Base-by-base conservation (phyloP, 768 basidiomycete genomes). In the Serendipita sp. region DNA sequence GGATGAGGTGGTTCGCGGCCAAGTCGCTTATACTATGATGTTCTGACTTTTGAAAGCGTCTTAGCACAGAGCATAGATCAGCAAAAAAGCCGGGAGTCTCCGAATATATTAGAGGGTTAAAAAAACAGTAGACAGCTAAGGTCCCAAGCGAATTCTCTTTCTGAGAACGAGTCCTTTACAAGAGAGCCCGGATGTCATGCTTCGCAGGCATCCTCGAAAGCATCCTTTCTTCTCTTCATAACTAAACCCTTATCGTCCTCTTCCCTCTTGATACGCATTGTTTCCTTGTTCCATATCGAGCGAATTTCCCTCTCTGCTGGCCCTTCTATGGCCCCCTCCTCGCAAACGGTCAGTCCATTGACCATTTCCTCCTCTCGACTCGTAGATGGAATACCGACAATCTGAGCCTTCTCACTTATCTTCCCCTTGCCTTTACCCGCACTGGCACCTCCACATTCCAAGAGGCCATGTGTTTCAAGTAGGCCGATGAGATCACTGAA, bases 401-500 rank as follows among this genome's bases (percentile, higher is more conserved):
- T 66, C 44, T 67, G 66, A n/a, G 28, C 35, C 35, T 32, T 60
- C 30, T 60, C 56, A 8, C 16, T 36, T 18, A n/a, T 36, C 56
- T 60, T 60, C 7, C 52, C 16, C 38, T 67, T 65, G 13, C 28
- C 52, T 63, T 54, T 64, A 13, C 16, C 46, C 36, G 15, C 45
- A n/a, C 56, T 41, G 28, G 13, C 44, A 3, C 45, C 36, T 28
- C 64, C 67, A 8, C 23, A 11, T 7, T 63, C 63, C 7, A 86
- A 74, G 4, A 89, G 76, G 1, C 89, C 90, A 4, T 81, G 78
- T 2, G 85, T 87, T 73, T 92, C 89, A 44, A 92, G 74, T 56
- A 91, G 75, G 30, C 81, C 80, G 0, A 87, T 70, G 2, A 91
- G 76, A 68, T 92, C 89, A 0, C 78, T 76, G 68, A 92, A 90